Base-by-base conservation (phyloP, 768 basidiomycete genomes). In the Xerocomellus intermedius region DNA sequence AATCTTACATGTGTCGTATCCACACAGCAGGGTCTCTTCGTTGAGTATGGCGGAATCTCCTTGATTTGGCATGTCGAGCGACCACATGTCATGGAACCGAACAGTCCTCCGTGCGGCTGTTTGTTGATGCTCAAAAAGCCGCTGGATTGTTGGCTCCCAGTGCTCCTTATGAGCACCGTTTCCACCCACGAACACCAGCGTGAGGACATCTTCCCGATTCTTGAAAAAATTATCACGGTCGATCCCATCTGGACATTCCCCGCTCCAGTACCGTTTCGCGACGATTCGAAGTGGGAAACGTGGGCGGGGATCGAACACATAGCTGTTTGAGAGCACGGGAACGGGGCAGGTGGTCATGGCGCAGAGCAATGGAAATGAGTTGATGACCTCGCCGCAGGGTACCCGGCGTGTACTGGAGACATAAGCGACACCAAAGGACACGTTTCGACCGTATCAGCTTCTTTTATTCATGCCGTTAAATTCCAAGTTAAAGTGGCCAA, bases 281-380 rank as follows among this genome's bases (percentile, higher is more conserved):
- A 42, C 49, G 7, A 60, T 43, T 5, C 22, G 52, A 17, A 60
- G 55, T 5, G 61, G 52, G 5, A 62, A 42, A 1, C 39, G 36
- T 2, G 61, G 55, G 17, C 55, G 58, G 5, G 61, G 52, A 43
- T 62, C 58, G 4, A 55, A 54, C 5, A 56, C 24, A 8, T 54
- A 60, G 12, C 4, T 42, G 32, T 46, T 44, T 5, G 57, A 58
- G 37, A 43, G 9, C 16, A 45, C 17, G 12, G 4, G 7, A 10
- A 41, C 3, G n/a, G 44, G 24, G 1, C 4, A 2, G 14, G 1
- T 16, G 21, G 39, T 2, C 39, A 41, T 35, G n/a, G 8, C 21
- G 26, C 26, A 44, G 19, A 32, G n/a, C n/a, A 16, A 22, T 5
- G 26, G 7, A 28, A 24, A 24, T 24, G n/a, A n/a, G n/a, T n/a